phyloP scores from a whole-genome alignment of 2,329 filamentous ascomycete species.

The Penicillium psychrosexuale region DNA sequence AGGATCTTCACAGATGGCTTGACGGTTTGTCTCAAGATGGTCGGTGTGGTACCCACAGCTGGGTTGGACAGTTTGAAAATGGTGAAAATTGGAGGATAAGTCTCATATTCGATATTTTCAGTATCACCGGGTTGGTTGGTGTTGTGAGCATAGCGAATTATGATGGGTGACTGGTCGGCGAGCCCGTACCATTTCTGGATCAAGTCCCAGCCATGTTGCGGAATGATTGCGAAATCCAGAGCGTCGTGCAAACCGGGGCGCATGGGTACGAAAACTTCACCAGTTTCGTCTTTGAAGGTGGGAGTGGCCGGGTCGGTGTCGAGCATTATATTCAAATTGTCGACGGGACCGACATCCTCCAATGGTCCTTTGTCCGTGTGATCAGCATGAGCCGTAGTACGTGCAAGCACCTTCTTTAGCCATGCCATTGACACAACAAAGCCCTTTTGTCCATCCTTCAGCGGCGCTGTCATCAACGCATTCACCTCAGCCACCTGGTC shows the following conservation, averaged over 20 bases:
- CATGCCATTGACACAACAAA: conserved; percentile 77
- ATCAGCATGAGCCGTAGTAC: conserved; percentile 57
- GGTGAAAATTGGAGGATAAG: conserved; percentile 79
- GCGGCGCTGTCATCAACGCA: conserved; percentile 52
- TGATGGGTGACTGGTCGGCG: conserved; percentile 64
- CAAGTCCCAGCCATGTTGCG: conserved; percentile 75
- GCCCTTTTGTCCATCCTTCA: conserved; percentile 69
- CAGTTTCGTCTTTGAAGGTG: conserved; percentile 46
- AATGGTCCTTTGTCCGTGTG: conserved; percentile 58
- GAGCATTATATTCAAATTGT: conserved; percentile 79
- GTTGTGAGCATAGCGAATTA: conserved; percentile 74
- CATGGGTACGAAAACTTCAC: conserved; percentile 65
- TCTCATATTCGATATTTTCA: conserved; percentile 76
- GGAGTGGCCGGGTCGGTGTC: conserved; percentile 47
- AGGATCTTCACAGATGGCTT: conserved; percentile 64
- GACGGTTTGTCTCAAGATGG: conserved; percentile 59
- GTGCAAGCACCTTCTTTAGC: conserved; percentile 69
- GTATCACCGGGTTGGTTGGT: conserved; percentile 57
- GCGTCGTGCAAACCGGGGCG: conserved; percentile 61
- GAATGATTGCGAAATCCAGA: conserved; percentile 75
- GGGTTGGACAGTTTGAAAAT: conserved; percentile 71
- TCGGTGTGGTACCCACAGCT: conserved; percentile 56
- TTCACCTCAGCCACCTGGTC: conserved; percentile 73
- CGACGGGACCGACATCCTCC: conserved; percentile 72
- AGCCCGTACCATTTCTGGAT: conserved; percentile 80